These are phyloP conservation scores for Wickerhamomyces bisporus DNA, from an alignment of 805 yeast species.

Conservation along the genomic window DNA sequence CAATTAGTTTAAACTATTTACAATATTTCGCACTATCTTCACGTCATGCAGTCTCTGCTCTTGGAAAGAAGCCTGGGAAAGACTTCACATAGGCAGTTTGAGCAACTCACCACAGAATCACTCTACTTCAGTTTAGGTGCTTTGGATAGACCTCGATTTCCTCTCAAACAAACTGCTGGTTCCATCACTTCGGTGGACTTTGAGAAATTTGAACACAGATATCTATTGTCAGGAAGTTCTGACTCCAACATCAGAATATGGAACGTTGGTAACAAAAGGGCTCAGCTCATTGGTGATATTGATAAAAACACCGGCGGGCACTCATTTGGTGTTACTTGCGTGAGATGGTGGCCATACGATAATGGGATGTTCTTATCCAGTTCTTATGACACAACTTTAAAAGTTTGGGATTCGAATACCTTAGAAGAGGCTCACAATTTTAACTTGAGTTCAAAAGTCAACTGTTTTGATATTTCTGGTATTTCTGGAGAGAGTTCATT, in stretches of 20 bases:
- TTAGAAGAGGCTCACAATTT: slow-evolving; percentile 65
- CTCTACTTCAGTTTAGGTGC: slow-evolving; percentile 18
- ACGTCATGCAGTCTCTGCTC: slow-evolving; percentile 9
- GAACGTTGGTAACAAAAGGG: slow-evolving; percentile 36
- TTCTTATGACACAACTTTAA: slow-evolving; percentile 72
- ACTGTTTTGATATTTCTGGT: slow-evolving; percentile 57
- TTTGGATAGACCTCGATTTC: slow-evolving; percentile 18
- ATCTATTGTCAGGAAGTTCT: slow-evolving; percentile 64
- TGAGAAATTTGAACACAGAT: slow-evolving; percentile 42
- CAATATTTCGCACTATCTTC: no score
- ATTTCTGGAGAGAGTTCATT: slow-evolving; percentile 40
- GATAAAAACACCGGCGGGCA: slow-evolving; percentile 42
- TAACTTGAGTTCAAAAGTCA: slow-evolving; percentile 55
- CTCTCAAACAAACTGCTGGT: slow-evolving; percentile 8
- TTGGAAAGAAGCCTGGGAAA: slow-evolving; percentile 12
- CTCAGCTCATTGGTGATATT: slow-evolving; percentile 10
- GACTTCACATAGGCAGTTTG: slow-evolving; percentile 5
- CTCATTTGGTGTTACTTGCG: slow-evolving; percentile 63
- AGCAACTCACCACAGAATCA: slow-evolving; percentile 19
- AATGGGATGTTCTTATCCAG: slow-evolving; percentile 80
- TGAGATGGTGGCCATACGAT: slow-evolving; percentile 88
- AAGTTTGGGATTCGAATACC: slow-evolving; percentile 74
- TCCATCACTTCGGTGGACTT: slow-evolving; percentile 57
- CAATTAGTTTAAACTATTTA: no score
- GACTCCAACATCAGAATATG: slow-evolving; percentile 66